These are phyloP conservation scores for Opeltia flavorubescens DNA, from an alignment of 495 filamentous ascomycete genomes.

Conservation along the genomic window DNA sequence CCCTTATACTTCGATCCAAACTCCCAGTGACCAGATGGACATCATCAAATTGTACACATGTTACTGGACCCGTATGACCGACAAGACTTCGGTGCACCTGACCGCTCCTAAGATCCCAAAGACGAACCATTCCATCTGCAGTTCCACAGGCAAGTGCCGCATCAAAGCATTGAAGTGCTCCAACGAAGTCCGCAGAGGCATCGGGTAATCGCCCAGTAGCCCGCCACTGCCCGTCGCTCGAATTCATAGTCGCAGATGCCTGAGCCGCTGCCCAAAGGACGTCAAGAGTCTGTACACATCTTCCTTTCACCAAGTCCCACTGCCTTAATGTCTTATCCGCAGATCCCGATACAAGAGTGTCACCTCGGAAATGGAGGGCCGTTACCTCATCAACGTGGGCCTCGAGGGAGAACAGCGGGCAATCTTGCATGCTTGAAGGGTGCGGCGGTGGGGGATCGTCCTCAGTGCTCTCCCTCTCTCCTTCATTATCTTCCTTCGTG, in stretches of 20 bases:
- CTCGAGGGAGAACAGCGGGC: constrained; percentile 70
- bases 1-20: constrained; percentile 82
- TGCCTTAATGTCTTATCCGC: constrained; percentile 94
- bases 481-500: constrained; percentile 47
- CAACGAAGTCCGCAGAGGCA: constrained; percentile 79
- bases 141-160: constrained; percentile 96
- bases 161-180: constrained; percentile 91
- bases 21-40: constrained; percentile 90
- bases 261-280: constrained; percentile 98
- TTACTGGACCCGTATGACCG: constrained; percentile 91
- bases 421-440: constrained; percentile 69
- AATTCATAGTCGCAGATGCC: constrained; percentile 51
- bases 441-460: constrained; percentile 40
- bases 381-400: constrained; percentile 92
- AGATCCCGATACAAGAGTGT: constrained; percentile 88
- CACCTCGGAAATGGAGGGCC: constrained; percentile 73
- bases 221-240: constrained; percentile 40
- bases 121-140: constrained; percentile 89
- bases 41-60: constrained; percentile 92
- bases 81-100: constrained; percentile 94
- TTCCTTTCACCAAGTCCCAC: constrained; percentile 91
- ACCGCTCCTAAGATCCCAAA: constrained; percentile 94
- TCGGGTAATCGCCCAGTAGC: constrained; percentile 42
- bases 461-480: constrained; percentile 43
- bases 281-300: constrained; percentile 93